Conservation (phyloP, 495 filamentous ascomycete species). For the Tetracladium setigerum region DNA sequence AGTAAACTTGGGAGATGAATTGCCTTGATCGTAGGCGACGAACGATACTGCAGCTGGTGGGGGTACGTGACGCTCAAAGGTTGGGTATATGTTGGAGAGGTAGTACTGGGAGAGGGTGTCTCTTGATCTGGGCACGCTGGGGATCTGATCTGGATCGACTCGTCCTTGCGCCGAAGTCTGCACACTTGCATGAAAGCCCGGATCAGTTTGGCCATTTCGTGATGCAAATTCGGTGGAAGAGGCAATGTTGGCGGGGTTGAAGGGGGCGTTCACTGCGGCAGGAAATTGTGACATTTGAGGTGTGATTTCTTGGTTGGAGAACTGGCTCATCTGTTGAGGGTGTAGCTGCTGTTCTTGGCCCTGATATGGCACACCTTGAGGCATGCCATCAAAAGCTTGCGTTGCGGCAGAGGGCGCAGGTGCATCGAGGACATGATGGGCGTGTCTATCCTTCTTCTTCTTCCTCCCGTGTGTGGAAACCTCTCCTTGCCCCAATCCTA, state of each 20-base stretch:
- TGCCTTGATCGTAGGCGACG: conserved; percentile 90
- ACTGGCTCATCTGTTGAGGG: conserved; percentile 30
- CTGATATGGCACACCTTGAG: conserved; percentile 54
- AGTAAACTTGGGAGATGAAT: conserved; percentile 90
- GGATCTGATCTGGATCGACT: conserved; percentile 89
- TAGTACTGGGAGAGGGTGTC: conserved; percentile 78
- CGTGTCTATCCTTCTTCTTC: conserved; percentile 92
- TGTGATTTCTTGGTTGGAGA: conserved; percentile 40
- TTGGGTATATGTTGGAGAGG: conserved; percentile 80
- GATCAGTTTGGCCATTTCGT: conserved; percentile 31
- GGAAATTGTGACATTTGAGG: conserved; percentile 56
- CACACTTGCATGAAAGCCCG: conserved; percentile 25
- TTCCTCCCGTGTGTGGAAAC: conserved; percentile 43
- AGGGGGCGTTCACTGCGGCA: conserved; percentile 49
- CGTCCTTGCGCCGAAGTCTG: conserved; percentile 55
- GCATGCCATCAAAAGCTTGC: conserved; percentile 51
- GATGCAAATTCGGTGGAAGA: conserved; percentile 51
- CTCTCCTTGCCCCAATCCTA: conserved; percentile 52
- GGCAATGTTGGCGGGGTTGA: conserved; percentile 44
- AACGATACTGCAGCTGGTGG: conserved; percentile 88
- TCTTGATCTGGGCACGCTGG: conserved; percentile 80
- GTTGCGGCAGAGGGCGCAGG: conserved; percentile 51
- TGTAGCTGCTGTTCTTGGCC: conserved; percentile 52
- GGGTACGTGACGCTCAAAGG: conserved; percentile 84
- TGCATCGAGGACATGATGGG: conserved; percentile 79